phyloP scores from a whole-genome alignment of 1,284 basidiomycete genomes.

The Ustilago curta region DNA sequence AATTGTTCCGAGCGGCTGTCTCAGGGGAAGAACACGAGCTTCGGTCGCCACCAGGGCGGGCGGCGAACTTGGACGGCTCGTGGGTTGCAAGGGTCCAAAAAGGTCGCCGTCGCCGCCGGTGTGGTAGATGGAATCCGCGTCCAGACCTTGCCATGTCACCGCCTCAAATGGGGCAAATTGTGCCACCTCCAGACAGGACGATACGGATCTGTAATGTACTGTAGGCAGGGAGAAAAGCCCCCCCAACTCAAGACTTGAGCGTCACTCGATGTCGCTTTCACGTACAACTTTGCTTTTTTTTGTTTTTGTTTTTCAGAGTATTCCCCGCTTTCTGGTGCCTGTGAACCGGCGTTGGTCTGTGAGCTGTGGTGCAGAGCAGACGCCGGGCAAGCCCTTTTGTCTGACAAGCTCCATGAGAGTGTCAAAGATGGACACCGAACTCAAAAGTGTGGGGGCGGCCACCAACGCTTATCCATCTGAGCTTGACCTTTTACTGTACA shows the following conservation, averaged over 20 bases:
- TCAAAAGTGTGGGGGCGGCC: too few relatives aligned
- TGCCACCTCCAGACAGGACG: neutral
- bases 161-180: neutral
- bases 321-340: conserved; percentile 1
- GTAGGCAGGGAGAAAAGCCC: neutral
- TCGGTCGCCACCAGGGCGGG: neutral
- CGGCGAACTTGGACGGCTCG: neutral
- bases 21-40: too few relatives aligned
- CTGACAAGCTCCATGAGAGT: too few relatives aligned
- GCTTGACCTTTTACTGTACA: too few relatives aligned
- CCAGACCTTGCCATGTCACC: neutral
- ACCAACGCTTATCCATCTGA: neutral
- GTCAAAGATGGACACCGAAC: too few relatives aligned
- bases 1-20: neutral
- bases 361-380: neutral
- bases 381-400: too few relatives aligned
- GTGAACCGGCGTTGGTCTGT: neutral
- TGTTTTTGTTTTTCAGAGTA: neutral
- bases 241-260: neutral
- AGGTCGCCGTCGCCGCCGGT: neutral
- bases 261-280: conserved; percentile 1
- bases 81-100: conserved; percentile 5
- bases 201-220: neutral
- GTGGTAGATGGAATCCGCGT: too few relatives aligned
- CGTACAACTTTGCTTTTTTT: neutral